Percentiles rank a stretch among this genome's conserved stretches.
phyloP scores from a whole-genome alignment of 352 stramenopile genomes.

The Globisporangium abappressorium region DNA sequence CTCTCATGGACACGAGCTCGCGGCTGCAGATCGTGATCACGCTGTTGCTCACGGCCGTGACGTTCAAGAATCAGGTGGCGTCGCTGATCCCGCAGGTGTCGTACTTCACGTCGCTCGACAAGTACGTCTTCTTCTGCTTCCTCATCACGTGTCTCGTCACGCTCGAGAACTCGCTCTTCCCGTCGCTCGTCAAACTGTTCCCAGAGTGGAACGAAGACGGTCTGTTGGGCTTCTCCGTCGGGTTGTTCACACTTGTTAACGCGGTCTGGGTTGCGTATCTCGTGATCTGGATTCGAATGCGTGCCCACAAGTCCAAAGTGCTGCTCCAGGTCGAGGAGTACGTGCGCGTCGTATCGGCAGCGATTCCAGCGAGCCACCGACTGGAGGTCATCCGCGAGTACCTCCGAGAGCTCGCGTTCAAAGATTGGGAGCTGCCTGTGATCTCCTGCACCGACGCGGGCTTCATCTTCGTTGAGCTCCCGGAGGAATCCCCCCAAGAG shows the following conservation, averaged over 20 bases:
- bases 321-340: conserved; percentile 23
- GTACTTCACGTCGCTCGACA: conserved; percentile 44
- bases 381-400: conserved; percentile 18
- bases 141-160: conserved; percentile 46
- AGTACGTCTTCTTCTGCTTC: conserved; percentile 61
- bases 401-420: conserved; percentile 10
- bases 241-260: conserved; percentile 27
- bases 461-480: conserved; percentile 32
- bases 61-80: conserved; percentile 59
- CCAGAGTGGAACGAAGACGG: conserved; percentile 9
- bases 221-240: conserved; percentile 19
- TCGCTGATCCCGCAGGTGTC: conserved; percentile 52
- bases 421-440: conserved; percentile 20
- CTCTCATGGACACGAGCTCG: conserved; percentile 30
- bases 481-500: conserved; percentile 20
- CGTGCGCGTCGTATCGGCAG: conserved; percentile 16
- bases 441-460: conserved; percentile 26
- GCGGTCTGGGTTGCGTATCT: conserved; percentile 22
- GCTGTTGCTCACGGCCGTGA: conserved; percentile 60
- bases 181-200: conserved; percentile 20
- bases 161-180: conserved; percentile 55
- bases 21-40: conserved; percentile 57
- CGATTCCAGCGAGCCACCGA: conserved; percentile 16
- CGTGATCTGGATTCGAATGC: conserved; percentile 17
- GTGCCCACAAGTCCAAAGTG: conserved; percentile 8